These are phyloP conservation scores for Paramecium sexaurelia DNA, from an alignment of 73 alveolate species.

Conservation along the genomic window DNA sequence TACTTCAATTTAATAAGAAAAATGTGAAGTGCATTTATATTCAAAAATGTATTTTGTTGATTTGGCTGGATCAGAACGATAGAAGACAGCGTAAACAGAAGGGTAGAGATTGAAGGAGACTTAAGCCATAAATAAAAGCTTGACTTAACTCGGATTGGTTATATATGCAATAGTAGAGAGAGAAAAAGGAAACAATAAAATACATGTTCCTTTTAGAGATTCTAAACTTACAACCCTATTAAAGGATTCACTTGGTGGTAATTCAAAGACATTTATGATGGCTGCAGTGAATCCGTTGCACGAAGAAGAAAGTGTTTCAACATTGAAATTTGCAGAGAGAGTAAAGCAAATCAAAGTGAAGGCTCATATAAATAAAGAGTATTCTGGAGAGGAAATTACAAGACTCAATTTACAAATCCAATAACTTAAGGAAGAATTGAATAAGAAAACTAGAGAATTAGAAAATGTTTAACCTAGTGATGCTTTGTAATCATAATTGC, in stretches of 20 bases:
- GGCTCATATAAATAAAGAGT: constrained; percentile 86
- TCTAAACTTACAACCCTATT: constrained; percentile 85
- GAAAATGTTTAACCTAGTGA: not conserved
- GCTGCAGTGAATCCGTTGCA: constrained; percentile 81
- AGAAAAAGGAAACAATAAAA: constrained; percentile 77
- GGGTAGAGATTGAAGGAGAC: constrained; percentile 98
- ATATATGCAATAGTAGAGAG: constrained; percentile 86
- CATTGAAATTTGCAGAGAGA: constrained; percentile 93
- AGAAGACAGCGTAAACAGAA: constrained; percentile 85
- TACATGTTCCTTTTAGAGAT: constrained; percentile 90
- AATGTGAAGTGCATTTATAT: constrained; percentile 49
- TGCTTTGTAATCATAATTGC: not conserved
- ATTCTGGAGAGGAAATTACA: constrained; percentile 71
- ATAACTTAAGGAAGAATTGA: constrained; percentile 40
- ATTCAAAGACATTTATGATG: constrained; percentile 83
- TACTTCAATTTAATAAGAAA: not conserved
- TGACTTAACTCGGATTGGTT: constrained; percentile 95
- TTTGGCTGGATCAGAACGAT: constrained; percentile 98
- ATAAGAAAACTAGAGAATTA: not conserved
- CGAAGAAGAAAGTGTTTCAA: constrained; percentile 89
- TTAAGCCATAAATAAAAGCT: constrained; percentile 93
- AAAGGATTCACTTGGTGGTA: constrained; percentile 90
- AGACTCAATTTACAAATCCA: not conserved
- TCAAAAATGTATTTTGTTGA: constrained; percentile 94
- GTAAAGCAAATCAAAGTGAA: constrained; percentile 84